Conservation (phyloP, 2,329 filamentous ascomycete species). For the Pseudodiploospora longispora region DNA sequence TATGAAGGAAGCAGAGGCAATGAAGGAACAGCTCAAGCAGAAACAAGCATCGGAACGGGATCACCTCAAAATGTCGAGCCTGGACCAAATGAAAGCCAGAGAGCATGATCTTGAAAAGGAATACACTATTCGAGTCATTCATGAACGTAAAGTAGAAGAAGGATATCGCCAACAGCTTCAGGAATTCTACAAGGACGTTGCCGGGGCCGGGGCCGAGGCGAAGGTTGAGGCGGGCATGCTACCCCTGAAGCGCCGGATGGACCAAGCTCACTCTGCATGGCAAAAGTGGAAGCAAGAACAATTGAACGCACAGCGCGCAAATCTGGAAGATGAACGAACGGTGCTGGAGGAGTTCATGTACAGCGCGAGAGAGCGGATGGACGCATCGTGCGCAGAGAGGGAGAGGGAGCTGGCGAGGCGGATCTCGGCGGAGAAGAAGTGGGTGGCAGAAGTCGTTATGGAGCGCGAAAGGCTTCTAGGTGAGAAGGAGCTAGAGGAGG, state of each 20-base stretch:
- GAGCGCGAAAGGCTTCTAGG: conserved; percentile 36
- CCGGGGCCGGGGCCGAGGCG: conserved; percentile 23
- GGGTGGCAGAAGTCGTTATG: conserved; percentile 36
- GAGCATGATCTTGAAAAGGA: conserved; percentile 31
- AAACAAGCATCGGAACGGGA: conserved; percentile 26
- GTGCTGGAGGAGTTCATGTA: conserved; percentile 36
- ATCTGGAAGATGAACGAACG: conserved; percentile 30
- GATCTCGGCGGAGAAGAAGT: conserved; percentile 36
- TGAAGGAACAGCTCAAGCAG: conserved; percentile 21
- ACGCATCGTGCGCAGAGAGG: conserved; percentile 20
- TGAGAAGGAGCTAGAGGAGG: conserved; percentile 34
- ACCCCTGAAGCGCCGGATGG: conserved; percentile 31
- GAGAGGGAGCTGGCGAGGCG: conserved; percentile 23
- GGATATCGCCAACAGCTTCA: conserved; percentile 32
- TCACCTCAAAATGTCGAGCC: conserved; percentile 17
- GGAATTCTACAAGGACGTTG: conserved; percentile 29
- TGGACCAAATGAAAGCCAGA: conserved; percentile 22
- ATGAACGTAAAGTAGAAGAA: conserved; percentile 36
- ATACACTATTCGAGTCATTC: conserved; percentile 29
- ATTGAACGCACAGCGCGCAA: conserved; percentile 26
- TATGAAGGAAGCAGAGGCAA: conserved; percentile 13
- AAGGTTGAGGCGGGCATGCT: conserved; percentile 25
- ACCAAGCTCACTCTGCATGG: conserved; percentile 32
- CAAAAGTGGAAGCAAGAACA: conserved; percentile 32
- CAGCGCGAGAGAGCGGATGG: conserved; percentile 24